Percentiles rank a stretch among this genome's conserved stretches.
phyloP scores from a whole-genome alignment of 306 rosid species.

The Prunus mira region DNA sequence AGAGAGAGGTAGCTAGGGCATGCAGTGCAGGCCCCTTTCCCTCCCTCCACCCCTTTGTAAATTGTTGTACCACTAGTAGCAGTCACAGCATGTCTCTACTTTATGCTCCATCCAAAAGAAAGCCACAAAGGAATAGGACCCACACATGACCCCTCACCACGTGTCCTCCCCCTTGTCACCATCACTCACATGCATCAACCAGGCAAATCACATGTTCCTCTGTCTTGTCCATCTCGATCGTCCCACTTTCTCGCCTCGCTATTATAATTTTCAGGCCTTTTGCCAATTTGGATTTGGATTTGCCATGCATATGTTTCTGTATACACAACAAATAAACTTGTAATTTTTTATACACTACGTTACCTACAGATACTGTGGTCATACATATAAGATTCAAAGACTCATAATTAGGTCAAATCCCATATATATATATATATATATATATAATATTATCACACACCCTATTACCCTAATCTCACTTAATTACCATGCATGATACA shows the following conservation, averaged over 20 bases:
- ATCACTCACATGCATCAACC: conserved; percentile 30
- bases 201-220: conserved; percentile 35
- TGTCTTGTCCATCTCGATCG: conserved; percentile 1
- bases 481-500: too few species aligned
- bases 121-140: conserved; percentile 20
- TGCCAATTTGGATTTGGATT: background rate
- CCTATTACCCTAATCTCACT: too few species aligned
- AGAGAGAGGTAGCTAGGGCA: too few species aligned
- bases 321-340: too few species aligned
- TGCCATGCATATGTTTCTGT: background rate
- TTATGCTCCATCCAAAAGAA: conserved; percentile 22
- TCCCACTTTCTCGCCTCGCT: background rate
- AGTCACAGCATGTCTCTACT: conserved; percentile 21
- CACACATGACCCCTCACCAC: conserved; percentile 23
- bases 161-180: conserved; percentile 25
- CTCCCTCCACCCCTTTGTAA: background rate
- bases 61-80: background rate
- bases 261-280: background rate
- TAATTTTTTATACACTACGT: too few species aligned
- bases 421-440: too few species aligned
- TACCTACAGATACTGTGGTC: too few species aligned
- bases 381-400: too few species aligned
- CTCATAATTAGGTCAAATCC: too few species aligned
- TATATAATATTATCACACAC: too few species aligned
- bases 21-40: background rate